Conservation (phyloP, 805 yeast genomes). For the Blastobotrys chiropterorum region DNA sequence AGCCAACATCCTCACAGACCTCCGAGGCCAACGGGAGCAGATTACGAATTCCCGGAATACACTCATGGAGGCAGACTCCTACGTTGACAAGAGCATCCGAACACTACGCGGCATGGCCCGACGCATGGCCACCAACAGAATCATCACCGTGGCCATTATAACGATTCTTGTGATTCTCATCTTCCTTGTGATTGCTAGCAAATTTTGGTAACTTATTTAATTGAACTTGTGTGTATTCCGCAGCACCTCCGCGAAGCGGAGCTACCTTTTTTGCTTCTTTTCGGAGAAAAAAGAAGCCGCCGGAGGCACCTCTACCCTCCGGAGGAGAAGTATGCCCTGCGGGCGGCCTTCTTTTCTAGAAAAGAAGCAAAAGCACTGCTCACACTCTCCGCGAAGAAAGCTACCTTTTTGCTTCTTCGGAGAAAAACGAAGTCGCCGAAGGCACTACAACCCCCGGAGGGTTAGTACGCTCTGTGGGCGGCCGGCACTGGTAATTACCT, state of each 20-base stretch:
- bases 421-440: too few relatives aligned
- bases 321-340: too few relatives aligned
- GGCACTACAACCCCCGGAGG: too few relatives aligned
- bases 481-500: too few relatives aligned
- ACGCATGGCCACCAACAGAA: constrained; percentile 83
- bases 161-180: constrained; percentile 79
- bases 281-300: too few relatives aligned
- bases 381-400: too few relatives aligned
- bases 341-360: too few relatives aligned
- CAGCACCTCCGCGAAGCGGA: not conserved
- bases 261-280: too few relatives aligned
- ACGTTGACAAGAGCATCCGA: constrained; percentile 82
- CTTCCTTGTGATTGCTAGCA: constrained; percentile 74
- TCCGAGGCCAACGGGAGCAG: constrained; percentile 92
- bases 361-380: too few relatives aligned
- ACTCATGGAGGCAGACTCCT: constrained; percentile 81
- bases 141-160: constrained; percentile 86
- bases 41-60: constrained; percentile 80
- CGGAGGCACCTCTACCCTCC: too few relatives aligned
- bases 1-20: constrained; percentile 78
- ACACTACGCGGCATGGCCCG: constrained; percentile 90
- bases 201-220: constrained; percentile 48
- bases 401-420: too few relatives aligned
- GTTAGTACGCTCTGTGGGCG: too few relatives aligned
- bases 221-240: not conserved